Conservation (phyloP, 805 yeast genomes). For the Cyberlindnera nakhonratchasimensis region DNA sequence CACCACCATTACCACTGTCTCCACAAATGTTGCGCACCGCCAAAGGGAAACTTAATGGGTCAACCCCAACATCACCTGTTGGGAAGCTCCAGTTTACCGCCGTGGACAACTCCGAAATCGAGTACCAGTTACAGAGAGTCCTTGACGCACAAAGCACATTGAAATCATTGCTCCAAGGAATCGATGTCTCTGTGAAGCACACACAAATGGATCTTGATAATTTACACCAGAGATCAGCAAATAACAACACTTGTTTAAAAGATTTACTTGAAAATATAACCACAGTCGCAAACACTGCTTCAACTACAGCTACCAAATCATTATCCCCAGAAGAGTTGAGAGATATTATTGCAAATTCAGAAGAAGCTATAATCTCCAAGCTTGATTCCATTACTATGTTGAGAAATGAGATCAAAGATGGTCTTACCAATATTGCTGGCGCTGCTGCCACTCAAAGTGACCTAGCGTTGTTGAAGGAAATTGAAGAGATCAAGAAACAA, state of each 20-base stretch:
- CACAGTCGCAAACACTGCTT: neutral
- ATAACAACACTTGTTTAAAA: constrained; percentile 28
- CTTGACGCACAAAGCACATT: constrained; percentile 30
- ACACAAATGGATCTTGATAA: constrained; percentile 29
- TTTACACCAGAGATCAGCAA: constrained; percentile 27
- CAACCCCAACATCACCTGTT: constrained; percentile 17
- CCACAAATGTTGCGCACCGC: constrained; percentile 35
- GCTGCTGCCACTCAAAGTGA: neutral
- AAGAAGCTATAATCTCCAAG: neutral
- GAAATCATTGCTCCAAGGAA: constrained; percentile 28
- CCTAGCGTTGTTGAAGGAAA: neutral
- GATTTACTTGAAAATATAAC: constrained; percentile 24
- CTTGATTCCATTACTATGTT: neutral
- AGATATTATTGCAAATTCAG: neutral
- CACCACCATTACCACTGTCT: constrained; percentile 39
- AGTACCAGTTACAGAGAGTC: constrained; percentile 28
- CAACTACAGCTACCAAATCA: neutral
- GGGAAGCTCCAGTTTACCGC: constrained; percentile 26
- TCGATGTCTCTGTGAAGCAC: constrained; percentile 27
- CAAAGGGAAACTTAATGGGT: constrained; percentile 15
- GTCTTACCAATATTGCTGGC: neutral
- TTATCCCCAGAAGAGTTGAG: constrained; percentile 1
- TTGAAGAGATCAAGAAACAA: neutral
- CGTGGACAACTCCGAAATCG: constrained; percentile 21
- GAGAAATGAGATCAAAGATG: neutral